Conservation (phyloP, 768 basidiomycete genomes). For the Boletus eberwhitei region DNA sequence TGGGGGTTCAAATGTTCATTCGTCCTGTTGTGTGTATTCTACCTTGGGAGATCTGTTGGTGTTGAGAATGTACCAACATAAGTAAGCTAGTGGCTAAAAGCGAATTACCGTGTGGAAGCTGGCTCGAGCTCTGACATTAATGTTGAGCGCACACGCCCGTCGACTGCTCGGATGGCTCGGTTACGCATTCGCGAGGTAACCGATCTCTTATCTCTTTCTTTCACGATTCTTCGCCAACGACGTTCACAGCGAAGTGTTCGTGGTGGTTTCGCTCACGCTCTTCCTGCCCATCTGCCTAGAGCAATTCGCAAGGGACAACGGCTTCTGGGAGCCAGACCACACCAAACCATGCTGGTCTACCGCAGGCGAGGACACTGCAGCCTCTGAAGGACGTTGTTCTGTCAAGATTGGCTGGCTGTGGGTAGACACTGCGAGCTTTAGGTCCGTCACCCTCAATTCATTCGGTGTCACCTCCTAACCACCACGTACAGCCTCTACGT, state of each 20-base stretch:
- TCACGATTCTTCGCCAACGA: background rate
- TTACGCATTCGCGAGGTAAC: conserved; percentile 85
- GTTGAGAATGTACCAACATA: background rate
- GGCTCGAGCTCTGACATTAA: background rate
- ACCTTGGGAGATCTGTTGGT: background rate
- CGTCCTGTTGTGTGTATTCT: background rate
- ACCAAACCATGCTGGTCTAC: conserved; percentile 49
- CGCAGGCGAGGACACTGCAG: conserved; percentile 12
- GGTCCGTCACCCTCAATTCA: conserved; percentile 40
- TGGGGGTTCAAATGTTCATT: background rate
- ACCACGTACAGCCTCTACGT: conserved; percentile 64
- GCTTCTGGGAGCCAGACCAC: conserved; percentile 69
- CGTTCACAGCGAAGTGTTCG: conserved; percentile 68
- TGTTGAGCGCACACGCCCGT: conserved; percentile 14
- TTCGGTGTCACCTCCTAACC: background rate
- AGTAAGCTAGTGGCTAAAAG: too few relatives aligned
- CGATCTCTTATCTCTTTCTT: background rate
- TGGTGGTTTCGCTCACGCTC: conserved; percentile 74
- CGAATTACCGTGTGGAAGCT: too few relatives aligned
- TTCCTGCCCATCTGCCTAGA: conserved; percentile 82
- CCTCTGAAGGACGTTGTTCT: conserved; percentile 58
- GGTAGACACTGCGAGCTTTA: conserved; percentile 92
- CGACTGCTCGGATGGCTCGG: conserved; percentile 73
- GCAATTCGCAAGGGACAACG: conserved; percentile 89
- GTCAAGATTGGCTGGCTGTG: conserved; percentile 80